phyloP scores from a whole-genome alignment of 257 asterid genomes.

The Forsythia viridissima region DNA sequence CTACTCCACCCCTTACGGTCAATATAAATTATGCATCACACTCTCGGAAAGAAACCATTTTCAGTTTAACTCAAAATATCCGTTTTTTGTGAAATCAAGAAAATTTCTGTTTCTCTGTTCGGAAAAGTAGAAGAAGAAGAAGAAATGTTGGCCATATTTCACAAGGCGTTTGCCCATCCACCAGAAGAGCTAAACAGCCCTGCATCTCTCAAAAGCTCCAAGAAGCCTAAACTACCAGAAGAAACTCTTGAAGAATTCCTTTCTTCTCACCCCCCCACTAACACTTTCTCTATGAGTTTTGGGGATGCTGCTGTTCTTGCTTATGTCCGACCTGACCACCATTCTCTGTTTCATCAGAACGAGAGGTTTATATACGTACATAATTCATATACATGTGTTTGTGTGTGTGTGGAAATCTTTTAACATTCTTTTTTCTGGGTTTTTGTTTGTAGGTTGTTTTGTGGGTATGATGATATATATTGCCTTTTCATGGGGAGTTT shows the following conservation, averaged over 20 bases:
- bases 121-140: background rate
- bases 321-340: conserved; percentile 37
- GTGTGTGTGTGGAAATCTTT: background rate
- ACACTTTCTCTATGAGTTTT: conserved; percentile 52
- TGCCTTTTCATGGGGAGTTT: conserved; percentile 76
- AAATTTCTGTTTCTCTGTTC: background rate
- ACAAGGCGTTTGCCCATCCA: conserved; percentile 75
- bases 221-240: conserved; percentile 54
- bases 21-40: background rate
- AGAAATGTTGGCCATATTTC: conserved; percentile 75
- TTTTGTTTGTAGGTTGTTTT: conserved; percentile 49
- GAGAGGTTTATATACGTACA: conserved; percentile 32
- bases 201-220: conserved; percentile 32
- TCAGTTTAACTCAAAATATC: background rate
- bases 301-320: conserved; percentile 79
- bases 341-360: conserved; percentile 26
- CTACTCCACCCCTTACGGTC: too few relatives aligned
- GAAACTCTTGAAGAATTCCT: conserved; percentile 57
- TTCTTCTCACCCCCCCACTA: conserved; percentile 42
- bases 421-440: background rate
- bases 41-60: background rate
- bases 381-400: background rate
- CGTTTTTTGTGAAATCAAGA: background rate
- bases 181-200: conserved; percentile 87
- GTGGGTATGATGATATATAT: conserved; percentile 73